phyloP scores from a whole-genome alignment of 2,329 filamentous ascomycete genomes.

The Cercospora brassicicola region DNA sequence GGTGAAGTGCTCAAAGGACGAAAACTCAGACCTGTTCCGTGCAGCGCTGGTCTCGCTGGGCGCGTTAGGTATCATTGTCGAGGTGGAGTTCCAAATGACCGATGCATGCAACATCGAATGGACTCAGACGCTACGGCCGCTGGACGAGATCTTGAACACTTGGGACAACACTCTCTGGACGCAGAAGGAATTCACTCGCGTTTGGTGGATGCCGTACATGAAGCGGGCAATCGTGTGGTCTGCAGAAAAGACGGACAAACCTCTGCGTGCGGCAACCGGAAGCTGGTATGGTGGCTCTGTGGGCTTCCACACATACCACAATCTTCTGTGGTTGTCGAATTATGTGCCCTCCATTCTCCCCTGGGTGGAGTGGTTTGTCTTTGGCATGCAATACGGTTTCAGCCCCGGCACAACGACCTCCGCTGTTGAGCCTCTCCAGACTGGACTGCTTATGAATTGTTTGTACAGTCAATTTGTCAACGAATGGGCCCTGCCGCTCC shows the following conservation, averaged over 20 bases:
- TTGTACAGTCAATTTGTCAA: slow-evolving; percentile 98
- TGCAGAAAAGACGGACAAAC: slow-evolving; percentile 72
- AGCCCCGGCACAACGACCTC: slow-evolving; percentile 63
- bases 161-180: slow-evolving; percentile 81
- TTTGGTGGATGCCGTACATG: slow-evolving; percentile 98
- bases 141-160: slow-evolving; percentile 65
- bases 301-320: slow-evolving; percentile 89
- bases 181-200: slow-evolving; percentile 80
- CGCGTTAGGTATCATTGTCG: slow-evolving; percentile 84
- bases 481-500: slow-evolving; percentile 90
- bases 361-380: slow-evolving; percentile 93
- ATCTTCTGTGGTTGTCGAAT: slow-evolving; percentile 77
- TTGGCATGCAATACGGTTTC: slow-evolving; percentile 97
- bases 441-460: slow-evolving; percentile 91
- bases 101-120: slow-evolving; percentile 82
- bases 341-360: slow-evolving; percentile 77
- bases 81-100: slow-evolving; percentile 80
- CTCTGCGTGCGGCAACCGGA: slow-evolving; percentile 58
- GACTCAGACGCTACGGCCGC: slow-evolving; percentile 74
- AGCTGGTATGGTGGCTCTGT: slow-evolving; percentile 80
- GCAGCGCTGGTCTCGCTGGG: slow-evolving; percentile 85
- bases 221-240: slow-evolving; percentile 85
- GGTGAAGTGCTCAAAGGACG: slow-evolving; percentile 65
- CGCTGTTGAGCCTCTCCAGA: slow-evolving; percentile 77
- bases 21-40: slow-evolving; percentile 77